phyloP scores from a whole-genome alignment of 2,329 filamentous ascomycete species.

The Mariannaea elegans region DNA sequence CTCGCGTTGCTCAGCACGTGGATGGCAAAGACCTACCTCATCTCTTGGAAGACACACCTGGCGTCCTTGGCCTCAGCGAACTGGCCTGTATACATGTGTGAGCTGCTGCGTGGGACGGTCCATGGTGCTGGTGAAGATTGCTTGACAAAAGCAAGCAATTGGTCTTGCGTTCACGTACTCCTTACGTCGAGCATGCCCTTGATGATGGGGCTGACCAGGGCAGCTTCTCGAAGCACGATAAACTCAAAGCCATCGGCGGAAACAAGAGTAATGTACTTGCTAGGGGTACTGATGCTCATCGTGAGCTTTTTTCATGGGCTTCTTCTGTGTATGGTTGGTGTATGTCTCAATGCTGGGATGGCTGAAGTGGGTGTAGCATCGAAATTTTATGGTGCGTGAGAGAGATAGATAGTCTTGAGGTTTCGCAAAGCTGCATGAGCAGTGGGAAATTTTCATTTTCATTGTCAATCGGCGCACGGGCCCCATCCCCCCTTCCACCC shows the following conservation, averaged over 20 bases:
- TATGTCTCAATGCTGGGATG: too few relatives aligned
- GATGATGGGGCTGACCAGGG: conserved; percentile 75
- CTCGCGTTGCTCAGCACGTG: conserved; percentile 6
- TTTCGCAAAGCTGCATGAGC: neutral
- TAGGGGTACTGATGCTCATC: conserved; percentile 44
- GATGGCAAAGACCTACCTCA: conserved; percentile 64
- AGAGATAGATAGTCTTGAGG: conserved; percentile 14
- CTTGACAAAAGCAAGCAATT: neutral
- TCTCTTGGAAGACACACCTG: conserved; percentile 74
- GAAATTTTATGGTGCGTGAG: conserved; percentile 11
- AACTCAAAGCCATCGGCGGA: conserved; percentile 82
- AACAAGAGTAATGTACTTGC: conserved; percentile 80
- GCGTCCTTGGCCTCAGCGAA: conserved; percentile 73
- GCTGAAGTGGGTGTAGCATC: conserved; percentile 13
- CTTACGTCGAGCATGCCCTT: conserved; percentile 77
- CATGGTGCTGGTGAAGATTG: neutral
- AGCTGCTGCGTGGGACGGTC: conserved; percentile 19
- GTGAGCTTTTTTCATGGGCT: too few relatives aligned
- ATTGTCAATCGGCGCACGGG: conserved; percentile 33
- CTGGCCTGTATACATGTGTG: conserved; percentile 55
- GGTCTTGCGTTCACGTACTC: conserved; percentile 55
- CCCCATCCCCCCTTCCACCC: conserved; percentile 16
- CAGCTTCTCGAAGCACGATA: conserved; percentile 75
- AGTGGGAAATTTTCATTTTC: conserved; percentile 37
- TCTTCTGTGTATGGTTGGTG: too few relatives aligned